These are phyloP conservation scores for Suhomyces kilbournensis DNA, from an alignment of 805 yeast species.

Conservation along the genomic window DNA sequence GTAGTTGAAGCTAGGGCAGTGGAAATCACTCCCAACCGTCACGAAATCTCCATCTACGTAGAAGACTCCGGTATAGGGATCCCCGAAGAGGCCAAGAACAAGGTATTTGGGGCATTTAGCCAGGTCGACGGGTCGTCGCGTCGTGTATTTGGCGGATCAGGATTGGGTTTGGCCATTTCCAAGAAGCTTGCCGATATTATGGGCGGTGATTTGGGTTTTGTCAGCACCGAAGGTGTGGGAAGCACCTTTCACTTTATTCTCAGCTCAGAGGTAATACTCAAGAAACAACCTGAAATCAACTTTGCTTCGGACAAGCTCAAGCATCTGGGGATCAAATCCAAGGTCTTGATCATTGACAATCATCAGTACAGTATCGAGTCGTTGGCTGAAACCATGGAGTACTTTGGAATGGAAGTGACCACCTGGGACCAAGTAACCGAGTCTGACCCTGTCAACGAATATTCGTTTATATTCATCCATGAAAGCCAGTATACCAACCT, in stretches of 20 bases:
- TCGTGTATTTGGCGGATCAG: constrained; percentile 52
- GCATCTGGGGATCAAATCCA: constrained; percentile 11
- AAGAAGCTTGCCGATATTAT: constrained; percentile 47
- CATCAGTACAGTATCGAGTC: constrained; percentile 30
- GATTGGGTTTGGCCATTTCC: constrained; percentile 48
- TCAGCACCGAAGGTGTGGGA: constrained; percentile 46
- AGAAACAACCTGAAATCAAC: constrained; percentile 16
- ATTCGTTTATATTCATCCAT: constrained; percentile 22
- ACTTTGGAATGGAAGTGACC: constrained; percentile 33
- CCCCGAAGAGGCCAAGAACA: constrained; percentile 40
- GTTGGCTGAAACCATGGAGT: constrained; percentile 30
- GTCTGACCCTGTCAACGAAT: constrained; percentile 8
- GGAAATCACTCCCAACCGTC: constrained; percentile 25
- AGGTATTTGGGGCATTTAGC: constrained; percentile 51
- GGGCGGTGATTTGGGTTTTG: constrained; percentile 47
- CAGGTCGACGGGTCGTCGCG: constrained; percentile 57
- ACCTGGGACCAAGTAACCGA: constrained; percentile 15
- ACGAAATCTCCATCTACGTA: constrained; percentile 39
- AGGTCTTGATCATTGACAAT: constrained; percentile 31
- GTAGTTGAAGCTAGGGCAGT: constrained; percentile 34
- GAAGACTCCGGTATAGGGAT: constrained; percentile 56
- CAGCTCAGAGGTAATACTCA: constrained; percentile 26
- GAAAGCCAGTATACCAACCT: constrained; percentile 13
- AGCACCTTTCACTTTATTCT: constrained; percentile 43
- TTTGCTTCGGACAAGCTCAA: constrained; percentile 9